Evolutionary conservation across 441 rosid species (phyloP), one percentile per base, ranked within the genome.

Genomic region (Metrosideros polymorpha): DNA sequence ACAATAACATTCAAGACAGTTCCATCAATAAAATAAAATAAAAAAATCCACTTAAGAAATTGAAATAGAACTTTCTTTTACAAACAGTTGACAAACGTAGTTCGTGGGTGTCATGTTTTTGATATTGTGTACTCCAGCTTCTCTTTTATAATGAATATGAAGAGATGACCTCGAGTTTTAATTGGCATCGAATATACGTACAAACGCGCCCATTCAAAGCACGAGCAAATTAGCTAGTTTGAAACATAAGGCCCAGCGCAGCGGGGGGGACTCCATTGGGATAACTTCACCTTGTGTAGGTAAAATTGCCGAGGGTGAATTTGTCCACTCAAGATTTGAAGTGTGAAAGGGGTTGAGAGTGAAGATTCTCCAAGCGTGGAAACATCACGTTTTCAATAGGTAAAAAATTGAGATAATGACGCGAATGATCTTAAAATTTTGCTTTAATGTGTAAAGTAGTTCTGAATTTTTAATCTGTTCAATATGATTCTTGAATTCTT

Each of bases 341-440:
- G 29, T 6, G 35, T 59, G 71, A 29, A 29, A 59, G 29, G 22
- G 29, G 3, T 57, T 32, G n/a, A n/a, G n/a, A n/a, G n/a, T n/a
- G n/a, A n/a, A n/a, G n/a, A n/a, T n/a, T n/a, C n/a, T n/a, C n/a
- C 25, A 63, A 32, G 9, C 0, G 27, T 18, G 43, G 13, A 32
- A 32, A 63, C 13, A 32, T 63, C 76, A 32, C 10, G 2, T 32
- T 32, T 2, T 12, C 0, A 32, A 18, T 9, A n/a, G 9, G 9
- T n/a, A n/a, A 50, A 50, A 50, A 50, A 14, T n/a, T n/a, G n/a
- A n/a, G n/a, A n/a, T n/a, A n/a, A n/a, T n/a, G n/a, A n/a, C n/a
- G n/a, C n/a, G n/a, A n/a, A n/a, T n/a, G n/a, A n/a, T n/a, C n/a
- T n/a, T n/a, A n/a, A n/a, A n/a, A n/a, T n/a, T n/a, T n/a, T n/a